Base-by-base conservation (phyloP, 805 yeast genomes). In the Metschnikowia corniflorae region DNA sequence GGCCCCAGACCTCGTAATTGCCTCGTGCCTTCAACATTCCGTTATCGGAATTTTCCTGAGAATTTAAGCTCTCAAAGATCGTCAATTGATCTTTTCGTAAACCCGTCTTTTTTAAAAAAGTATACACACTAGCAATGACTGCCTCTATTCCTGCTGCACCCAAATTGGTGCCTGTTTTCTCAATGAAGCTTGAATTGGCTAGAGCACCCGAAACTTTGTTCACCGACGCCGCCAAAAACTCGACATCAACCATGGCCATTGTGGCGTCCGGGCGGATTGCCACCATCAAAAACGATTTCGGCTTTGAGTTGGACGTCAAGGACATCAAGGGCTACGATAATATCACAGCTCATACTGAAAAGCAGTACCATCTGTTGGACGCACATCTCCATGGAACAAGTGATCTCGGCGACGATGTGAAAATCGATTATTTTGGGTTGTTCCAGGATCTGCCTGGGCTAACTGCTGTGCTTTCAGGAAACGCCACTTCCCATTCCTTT, bases 321-420 rank as follows among this genome's bases (percentile, higher is more conserved):
- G 50, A 44, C 6, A 38, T 62, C 16, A 31, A 27, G 15, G 83
- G 84, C 5, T 56, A 57, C 41, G 85, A 78, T 44, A 74, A 75
- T 35, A 60, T 78, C 48, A 62, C 64, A 15, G 49, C 55, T 19
- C 53, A 55, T 24, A 49, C 59, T n/a, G 53, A 51, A 12, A 48
- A 56, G 4, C 49, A 48, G 5, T 43, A 53, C 17, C 38, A 59
- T 8, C 50, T 50, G n/a, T 60, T 77, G 46, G 78, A 75, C 47
- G 77, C 82, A 53, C 67, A 65, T 34, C 40, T 77, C 35, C 73
- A 62, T 45, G 67, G 76, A 21, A 69, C 63, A 41, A 64, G 74
- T 15, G 61, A 63, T 6, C 59, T 55, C 26, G 80, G 75, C 5
- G 50, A 59, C 3, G 71, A 70, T 13, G 59, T 70, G 5, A 63